Percentiles rank a stretch among this genome's conserved stretches.
Conservation (phyloP, 1,284 basidiomycete genomes). For the Fomitiporia mediterranea region DNA sequence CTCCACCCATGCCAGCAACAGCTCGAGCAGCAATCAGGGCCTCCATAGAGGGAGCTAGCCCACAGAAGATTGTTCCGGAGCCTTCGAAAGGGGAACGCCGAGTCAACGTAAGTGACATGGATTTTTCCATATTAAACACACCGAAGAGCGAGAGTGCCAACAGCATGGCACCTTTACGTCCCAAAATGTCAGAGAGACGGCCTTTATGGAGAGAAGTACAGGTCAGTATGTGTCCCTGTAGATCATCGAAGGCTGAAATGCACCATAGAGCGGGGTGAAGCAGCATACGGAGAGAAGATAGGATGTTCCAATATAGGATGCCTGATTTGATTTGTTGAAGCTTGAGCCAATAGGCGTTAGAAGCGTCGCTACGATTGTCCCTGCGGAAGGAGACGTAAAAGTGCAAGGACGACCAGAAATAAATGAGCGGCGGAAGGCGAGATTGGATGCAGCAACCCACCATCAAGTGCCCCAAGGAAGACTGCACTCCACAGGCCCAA, state of each 20-base stretch:
- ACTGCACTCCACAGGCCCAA: conserved; percentile 74
- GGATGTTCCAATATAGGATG: conserved; percentile 84
- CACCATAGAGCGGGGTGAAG: conserved; percentile 86
- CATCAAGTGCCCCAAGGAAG: conserved; percentile 78
- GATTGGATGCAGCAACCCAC: conserved; percentile 42
- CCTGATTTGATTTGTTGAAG: conserved; percentile 72
- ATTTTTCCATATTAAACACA: conserved; percentile 30
- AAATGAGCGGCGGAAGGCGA: conserved; percentile 19
- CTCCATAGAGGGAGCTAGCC: conserved; percentile 79
- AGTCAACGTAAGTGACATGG: conserved; percentile 23
- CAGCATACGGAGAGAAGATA: conserved; percentile 87
- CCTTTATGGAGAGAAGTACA: conserved; percentile 45
- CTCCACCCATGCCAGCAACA: conserved; percentile 87
- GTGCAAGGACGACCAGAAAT: conserved; percentile 15
- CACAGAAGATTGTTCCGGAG: conserved; percentile 78
- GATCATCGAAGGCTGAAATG: conserved; percentile 25
- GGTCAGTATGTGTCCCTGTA: conserved; percentile 20
- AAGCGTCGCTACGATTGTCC: conserved; percentile 75
- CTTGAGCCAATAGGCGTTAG: conserved; percentile 75
- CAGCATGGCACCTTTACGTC: conserved; percentile 81
- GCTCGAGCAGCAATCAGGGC: conserved; percentile 76
- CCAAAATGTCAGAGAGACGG: conserved; percentile 82
- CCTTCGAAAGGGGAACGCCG: conserved; percentile 40
- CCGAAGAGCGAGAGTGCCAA: conserved; percentile 78
- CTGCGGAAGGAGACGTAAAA: conserved; percentile 33